phyloP scores from a whole-genome alignment of 1,284 basidiomycete species.

The Cystobasidium slooffiae region DNA sequence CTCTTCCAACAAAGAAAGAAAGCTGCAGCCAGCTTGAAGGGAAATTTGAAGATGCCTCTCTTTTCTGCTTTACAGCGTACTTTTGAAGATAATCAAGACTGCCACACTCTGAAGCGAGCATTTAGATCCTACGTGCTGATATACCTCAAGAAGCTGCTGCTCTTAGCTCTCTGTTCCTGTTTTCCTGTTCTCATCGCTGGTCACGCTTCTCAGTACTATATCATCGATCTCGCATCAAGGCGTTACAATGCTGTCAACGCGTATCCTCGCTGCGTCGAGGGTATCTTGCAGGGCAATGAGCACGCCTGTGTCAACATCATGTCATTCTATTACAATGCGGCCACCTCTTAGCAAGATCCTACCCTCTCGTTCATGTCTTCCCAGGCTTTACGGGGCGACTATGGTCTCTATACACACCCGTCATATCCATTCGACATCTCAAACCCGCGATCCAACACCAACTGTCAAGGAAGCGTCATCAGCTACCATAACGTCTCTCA shows the following conservation, averaged over 20 bases:
- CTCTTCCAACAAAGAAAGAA: not conserved
- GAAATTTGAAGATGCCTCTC: too few relatives aligned
- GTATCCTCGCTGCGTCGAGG: conserved; percentile 9
- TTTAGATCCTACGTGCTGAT: too few relatives aligned
- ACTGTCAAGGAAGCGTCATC: not conserved
- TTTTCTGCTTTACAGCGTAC: too few relatives aligned
- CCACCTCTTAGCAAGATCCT: too few relatives aligned
- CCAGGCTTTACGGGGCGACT: too few relatives aligned
- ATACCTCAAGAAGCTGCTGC: too few relatives aligned
- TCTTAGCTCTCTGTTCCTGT: too few relatives aligned
- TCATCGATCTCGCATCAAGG: not conserved
- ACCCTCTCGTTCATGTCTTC: too few relatives aligned
- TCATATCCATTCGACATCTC: conserved; percentile 3
- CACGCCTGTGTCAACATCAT: too few relatives aligned
- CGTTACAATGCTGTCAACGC: conserved; percentile 8
- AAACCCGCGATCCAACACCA: not conserved
- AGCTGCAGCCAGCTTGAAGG: not conserved
- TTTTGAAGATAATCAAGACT: too few relatives aligned
- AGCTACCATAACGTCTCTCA: not conserved
- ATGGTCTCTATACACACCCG: not conserved
- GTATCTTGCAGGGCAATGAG: not conserved
- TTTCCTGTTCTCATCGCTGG: conserved; percentile 1
- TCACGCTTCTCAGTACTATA: not conserved
- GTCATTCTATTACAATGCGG: too few relatives aligned
- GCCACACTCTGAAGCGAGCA: too few relatives aligned